phyloP scores from a whole-genome alignment of 345 rosid genomes.

The Gossypium bickii region DNA sequence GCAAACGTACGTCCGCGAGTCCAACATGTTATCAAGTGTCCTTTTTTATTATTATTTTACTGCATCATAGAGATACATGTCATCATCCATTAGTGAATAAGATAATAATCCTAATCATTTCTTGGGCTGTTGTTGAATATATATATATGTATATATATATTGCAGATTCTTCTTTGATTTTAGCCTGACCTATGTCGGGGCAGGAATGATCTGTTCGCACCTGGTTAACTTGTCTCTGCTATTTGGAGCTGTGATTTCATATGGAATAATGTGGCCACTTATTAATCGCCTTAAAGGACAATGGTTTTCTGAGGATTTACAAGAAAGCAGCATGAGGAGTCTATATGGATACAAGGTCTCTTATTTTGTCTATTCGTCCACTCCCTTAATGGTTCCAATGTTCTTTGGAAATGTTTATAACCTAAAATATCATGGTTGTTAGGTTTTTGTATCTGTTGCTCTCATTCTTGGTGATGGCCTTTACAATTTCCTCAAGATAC shows the following conservation, averaged over 20 bases:
- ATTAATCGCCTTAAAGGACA: conserved; percentile 61
- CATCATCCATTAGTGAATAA: too few relatives aligned
- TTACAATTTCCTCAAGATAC: conserved; percentile 73
- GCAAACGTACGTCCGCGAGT: conserved; percentile 46
- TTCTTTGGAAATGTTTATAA: background rate
- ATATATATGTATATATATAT: background rate
- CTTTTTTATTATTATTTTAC: too few relatives aligned
- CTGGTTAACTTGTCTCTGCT: conserved; percentile 82
- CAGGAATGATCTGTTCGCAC: conserved; percentile 94
- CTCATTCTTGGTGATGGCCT: conserved; percentile 92
- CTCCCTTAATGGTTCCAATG: background rate
- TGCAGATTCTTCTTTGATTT: conserved; percentile 84
- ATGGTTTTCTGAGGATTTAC: conserved; percentile 59
- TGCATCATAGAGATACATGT: too few relatives aligned
- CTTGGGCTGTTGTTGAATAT: background rate
- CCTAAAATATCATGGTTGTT: conserved; percentile 4
- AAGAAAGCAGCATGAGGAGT: conserved; percentile 80
- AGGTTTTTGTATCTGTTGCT: conserved; percentile 77
- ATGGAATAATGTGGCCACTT: conserved; percentile 91
- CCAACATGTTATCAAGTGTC: too few relatives aligned
- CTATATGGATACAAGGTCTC: conserved; percentile 88
- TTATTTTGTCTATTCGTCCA: background rate
- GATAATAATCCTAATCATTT: background rate
- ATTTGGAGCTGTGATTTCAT: conserved; percentile 75
- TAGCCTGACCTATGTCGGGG: conserved; percentile 76